Percentiles rank a stretch among this genome's conserved stretches.
Evolutionary conservation across 768 basidiomycete species (phyloP).

Genomic region (Psilocybe sp.): DNA sequence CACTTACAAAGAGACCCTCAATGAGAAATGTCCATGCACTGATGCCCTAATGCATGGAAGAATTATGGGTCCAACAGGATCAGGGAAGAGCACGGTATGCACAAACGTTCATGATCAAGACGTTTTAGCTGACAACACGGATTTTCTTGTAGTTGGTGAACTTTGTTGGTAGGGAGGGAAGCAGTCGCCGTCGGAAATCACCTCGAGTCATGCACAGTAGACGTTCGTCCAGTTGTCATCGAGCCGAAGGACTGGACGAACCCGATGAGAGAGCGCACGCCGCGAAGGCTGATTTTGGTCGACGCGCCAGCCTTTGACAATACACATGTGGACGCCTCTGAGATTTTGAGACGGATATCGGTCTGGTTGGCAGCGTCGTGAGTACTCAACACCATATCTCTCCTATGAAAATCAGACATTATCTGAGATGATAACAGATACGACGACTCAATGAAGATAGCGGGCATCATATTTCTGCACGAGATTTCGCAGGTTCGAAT

Average conservation of each 20-base stretch:
- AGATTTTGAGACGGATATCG: conserved; percentile 21
- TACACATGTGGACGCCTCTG: conserved; percentile 15
- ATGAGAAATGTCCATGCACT: no score
- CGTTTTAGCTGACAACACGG: no score
- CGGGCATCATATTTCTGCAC: conserved; percentile 44
- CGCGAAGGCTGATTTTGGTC: conserved; percentile 14
- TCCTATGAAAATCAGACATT: not conserved
- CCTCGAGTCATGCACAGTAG: conserved; percentile 16
- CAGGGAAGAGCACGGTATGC: conserved; percentile 26
- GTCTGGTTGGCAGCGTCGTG: conserved; percentile 21
- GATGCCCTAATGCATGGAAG: conserved; percentile 4
- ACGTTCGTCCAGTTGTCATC: conserved; percentile 10
- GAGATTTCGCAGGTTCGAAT: conserved; percentile 38
- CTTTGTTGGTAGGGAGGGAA: conserved; percentile 6
- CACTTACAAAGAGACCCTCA: not conserved
- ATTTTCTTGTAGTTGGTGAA: conserved; percentile 18
- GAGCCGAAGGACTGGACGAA: not conserved
- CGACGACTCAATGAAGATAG: conserved; percentile 22
- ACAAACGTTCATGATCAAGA: not conserved
- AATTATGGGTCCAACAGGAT: conserved; percentile 24
- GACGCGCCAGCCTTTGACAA: conserved; percentile 26
- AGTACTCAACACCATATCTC: not conserved
- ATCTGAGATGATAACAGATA: conserved; percentile 14
- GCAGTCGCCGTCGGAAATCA: conserved; percentile 14
- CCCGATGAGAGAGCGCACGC: not conserved